A percentile compares a stretch with the other conserved stretches of the same genome.
Conservation (phyloP, 108 stramenopile genomes). For the Cylindrotheca closterium region DNA sequence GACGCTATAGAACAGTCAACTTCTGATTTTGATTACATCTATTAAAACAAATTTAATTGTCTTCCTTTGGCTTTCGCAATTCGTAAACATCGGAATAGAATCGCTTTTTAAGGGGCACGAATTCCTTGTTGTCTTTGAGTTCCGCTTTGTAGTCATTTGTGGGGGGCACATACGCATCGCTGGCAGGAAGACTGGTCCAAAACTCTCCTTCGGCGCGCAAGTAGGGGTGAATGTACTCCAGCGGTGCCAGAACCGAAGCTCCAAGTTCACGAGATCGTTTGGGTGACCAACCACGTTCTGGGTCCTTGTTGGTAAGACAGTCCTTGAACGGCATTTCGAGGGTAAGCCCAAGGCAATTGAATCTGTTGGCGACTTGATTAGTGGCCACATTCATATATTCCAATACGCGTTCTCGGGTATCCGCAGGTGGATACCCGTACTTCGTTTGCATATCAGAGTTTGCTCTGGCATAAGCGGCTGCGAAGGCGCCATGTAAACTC, state of each 20-base stretch:
- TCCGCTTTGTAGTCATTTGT: conserved; percentile 36
- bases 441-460: conserved; percentile 79
- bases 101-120: conserved; percentile 32
- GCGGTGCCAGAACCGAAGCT: conserved; percentile 59
- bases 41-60: too few relatives aligned
- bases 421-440: conserved; percentile 69
- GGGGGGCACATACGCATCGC: conserved; percentile 56
- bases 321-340: conserved; percentile 93
- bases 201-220: conserved; percentile 67
- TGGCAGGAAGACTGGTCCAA: conserved; percentile 54
- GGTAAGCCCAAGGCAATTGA: conserved; percentile 77
- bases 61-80: conserved; percentile 19
- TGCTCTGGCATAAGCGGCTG: conserved; percentile 59
- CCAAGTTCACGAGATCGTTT: conserved; percentile 61
- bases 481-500: conserved; percentile 79
- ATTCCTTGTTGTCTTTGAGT: conserved; percentile 8
- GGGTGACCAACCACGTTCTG: conserved; percentile 65
- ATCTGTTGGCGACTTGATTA: conserved; percentile 77
- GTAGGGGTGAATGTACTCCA: conserved; percentile 67
- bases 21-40: too few relatives aligned
- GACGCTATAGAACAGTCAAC: too few relatives aligned
- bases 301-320: conserved; percentile 55
- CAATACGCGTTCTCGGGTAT: conserved; percentile 30
- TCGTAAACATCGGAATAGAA: conserved; percentile 49
- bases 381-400: conserved; percentile 75